phyloP scores from a whole-genome alignment of 1,284 basidiomycete genomes.

The Malassezia brasiliensis region DNA sequence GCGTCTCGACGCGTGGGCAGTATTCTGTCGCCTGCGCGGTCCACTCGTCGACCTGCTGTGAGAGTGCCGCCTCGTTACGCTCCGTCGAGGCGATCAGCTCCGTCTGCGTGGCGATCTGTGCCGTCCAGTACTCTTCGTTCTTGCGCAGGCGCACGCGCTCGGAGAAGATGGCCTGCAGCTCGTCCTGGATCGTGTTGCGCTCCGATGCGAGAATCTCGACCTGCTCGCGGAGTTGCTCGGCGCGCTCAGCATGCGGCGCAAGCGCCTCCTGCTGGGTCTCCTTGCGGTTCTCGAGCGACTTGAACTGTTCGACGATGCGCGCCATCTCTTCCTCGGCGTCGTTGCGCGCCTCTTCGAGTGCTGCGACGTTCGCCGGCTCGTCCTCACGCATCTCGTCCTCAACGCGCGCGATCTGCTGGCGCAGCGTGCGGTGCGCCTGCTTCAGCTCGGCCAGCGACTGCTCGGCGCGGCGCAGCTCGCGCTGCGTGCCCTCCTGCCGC shows the following conservation, averaged over 20 bases:
- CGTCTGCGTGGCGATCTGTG: slow-evolving; percentile 22
- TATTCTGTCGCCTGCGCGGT: slow-evolving; percentile 56
- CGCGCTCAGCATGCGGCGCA: slow-evolving; percentile 16
- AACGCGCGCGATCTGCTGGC: slow-evolving; percentile 48
- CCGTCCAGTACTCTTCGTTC: slow-evolving; percentile 26
- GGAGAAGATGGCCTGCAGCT: slow-evolving; percentile 39
- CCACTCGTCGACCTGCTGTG: slow-evolving; percentile 24
- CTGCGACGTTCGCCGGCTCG: slow-evolving; percentile 62
- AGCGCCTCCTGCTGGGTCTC: slow-evolving; percentile 43
- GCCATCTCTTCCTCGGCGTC: slow-evolving; percentile 29
- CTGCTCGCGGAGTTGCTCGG: slow-evolving; percentile 20
- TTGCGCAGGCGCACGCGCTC: slow-evolving; percentile 15
- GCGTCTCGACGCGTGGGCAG: slow-evolving; percentile 56
- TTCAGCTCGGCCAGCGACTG: slow-evolving; percentile 9
- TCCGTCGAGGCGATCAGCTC: slow-evolving; percentile 51
- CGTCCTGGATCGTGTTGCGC: slow-evolving; percentile 50
- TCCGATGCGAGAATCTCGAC: slow-evolving; percentile 28
- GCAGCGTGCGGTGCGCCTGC: slow-evolving; percentile 18
- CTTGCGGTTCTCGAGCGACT: slow-evolving; percentile 25
- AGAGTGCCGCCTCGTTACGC: slow-evolving; percentile 58
- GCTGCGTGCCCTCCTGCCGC: slow-evolving; percentile 8
- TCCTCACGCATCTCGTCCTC: slow-evolving; percentile 63
- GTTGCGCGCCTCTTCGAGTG: slow-evolving; percentile 55
- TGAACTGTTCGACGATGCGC: slow-evolving; percentile 26
- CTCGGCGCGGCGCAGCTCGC: slow-evolving; percentile 16